Evolutionary conservation across 2,329 filamentous ascomycete genomes (phyloP), one percentile per base, ranked within the genome.

Genomic region (Plectosphaerella sp.): DNA sequence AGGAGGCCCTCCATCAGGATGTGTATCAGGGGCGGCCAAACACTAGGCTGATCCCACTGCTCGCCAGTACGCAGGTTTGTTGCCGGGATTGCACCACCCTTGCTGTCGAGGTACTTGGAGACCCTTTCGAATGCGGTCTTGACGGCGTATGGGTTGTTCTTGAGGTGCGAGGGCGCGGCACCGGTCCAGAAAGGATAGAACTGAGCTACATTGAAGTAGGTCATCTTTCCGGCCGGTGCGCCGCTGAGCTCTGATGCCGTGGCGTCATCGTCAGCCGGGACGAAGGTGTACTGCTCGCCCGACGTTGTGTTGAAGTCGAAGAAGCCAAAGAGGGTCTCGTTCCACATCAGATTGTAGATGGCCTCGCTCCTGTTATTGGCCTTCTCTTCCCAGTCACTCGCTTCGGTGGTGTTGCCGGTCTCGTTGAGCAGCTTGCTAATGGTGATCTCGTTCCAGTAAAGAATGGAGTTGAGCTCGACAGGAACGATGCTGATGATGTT

Each of bases 121-220:
- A 88, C 74, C 43, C 79, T 80, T 15, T 70, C 62, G 59, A 75
- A 88, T 1, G 77, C 79, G 16, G 67, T 71, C 51, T 75, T 73
- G 22, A 88, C 74, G 3, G 82, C 80, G 18, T 75, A 70, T 1
- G 84, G 80, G 62, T 86, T 82, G 56, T 79, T 69, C 62, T 77
- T 81, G 57, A 88, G 72, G 53, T 74, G 67, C 0, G 64, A 61
- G 0, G 83, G 82, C 0, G 84, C 84, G 1, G 84, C 82, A 18
- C 84, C 84, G 2, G 81, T 79, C 84, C 84, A 88, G 73, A 87
- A 87, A 2, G 85, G 85, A 62, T 83, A 87, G 64, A 84, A 80
- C 62, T 87, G 84, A 1, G 77, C 77, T 9, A 79, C 65, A 53
- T 78, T 68, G 62, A 87, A 86, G 53, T 78, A 61, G 20, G 86